Evolutionary conservation across 768 basidiomycete genomes (phyloP), one percentile per base, ranked within the genome.

Genomic region (Cystofilobasidium macerans): DNA sequence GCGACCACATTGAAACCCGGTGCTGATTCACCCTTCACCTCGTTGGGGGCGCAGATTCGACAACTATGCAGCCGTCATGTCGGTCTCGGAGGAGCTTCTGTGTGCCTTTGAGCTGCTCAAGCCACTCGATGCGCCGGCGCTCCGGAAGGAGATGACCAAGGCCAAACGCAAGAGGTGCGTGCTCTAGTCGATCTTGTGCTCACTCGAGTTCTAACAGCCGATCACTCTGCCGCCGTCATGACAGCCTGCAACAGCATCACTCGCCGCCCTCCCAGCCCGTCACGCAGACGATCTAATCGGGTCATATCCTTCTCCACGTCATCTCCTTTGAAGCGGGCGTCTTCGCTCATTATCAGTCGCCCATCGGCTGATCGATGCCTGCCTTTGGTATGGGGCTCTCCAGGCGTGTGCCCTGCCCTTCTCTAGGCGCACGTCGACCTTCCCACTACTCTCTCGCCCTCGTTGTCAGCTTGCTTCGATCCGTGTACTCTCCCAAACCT

Each of bases 111-210:
- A 99, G 77, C 79, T 98, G 61, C 83, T 99, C 67, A 98, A 98
- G 76, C 93, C 93, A 22, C 80, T 97, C 71, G 92, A 97, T 73
- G 89, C 89, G 11, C 87, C 91, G 30, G 93, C 92, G 33, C 78
- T 97, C 71, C 87, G 91, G 71, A 97, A 97, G 77, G 93, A 97
- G 77, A 95, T 97, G 92, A 93, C 89, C 47, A 95, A 95, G 78
- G 89, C 89, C 60, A 95, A 94, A 78, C 88, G 93, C 81, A 95
- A 95, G 82, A 94, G 90, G 90, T 88, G 68, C 61, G 79, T 76
- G 16, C 36, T 30, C 26, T 48, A 8, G 43, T 33, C 11, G 26
- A 14, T n/a, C 36, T 45, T 24, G 28, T 64, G 61, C 59, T 26
- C 42, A n/a, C n/a, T n/a, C n/a, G 38, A 64, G 56, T 53, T 45